Evolutionary conservation across 371 early-diverging fungal genomes (phyloP), one percentile per base, ranked within the genome.

Genomic region (Mortierella sp.): DNA sequence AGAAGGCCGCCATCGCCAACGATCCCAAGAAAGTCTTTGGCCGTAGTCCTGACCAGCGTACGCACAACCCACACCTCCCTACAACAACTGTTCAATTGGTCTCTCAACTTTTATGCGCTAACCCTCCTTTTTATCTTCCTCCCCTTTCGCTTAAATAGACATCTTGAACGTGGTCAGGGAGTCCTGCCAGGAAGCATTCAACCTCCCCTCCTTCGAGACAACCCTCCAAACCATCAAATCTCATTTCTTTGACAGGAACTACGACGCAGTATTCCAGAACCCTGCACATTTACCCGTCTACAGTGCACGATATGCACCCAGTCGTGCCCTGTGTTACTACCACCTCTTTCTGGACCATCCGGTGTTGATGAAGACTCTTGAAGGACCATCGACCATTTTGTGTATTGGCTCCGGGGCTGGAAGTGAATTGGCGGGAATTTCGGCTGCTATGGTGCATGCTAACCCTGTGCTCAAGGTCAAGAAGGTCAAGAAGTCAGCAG

Each of bases 391-490:
- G 2, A 80, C 84, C 1, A 89, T 96, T 8, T 90, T 91, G 55
- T 94, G 94, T 48, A 89, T 97, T 52, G 98, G 98, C 16, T 94
- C 96, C 3, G 98, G 98, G 0, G 93, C 95, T 5, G 97, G 97
- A 31, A 96, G 96, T 54, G 98, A 98, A 87, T 82, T 97, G 57
- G 91, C 95, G 9, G 96, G 96, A 3, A 91, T 98, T 45, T 90
- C 95, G 2, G 95, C 96, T 2, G 96, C 96, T 1, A 91, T 95
- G 90, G 86, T 91, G 3, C 89, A 91, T 54, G 90, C 87, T 11
- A 81, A 76, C 54, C 85, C 85, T 0, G 50, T 58, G 7, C 63
- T 68, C 31, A 81, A 81, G 42, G 78, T 50, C 48, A 75, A 75
- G 11, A 82, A 82, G 54, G 26, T n/a, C 44, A 70, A 75, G 31